Evolutionary conservation across 345 rosid species (phyloP).

Genomic region (Hirschfeldia incana): DNA sequence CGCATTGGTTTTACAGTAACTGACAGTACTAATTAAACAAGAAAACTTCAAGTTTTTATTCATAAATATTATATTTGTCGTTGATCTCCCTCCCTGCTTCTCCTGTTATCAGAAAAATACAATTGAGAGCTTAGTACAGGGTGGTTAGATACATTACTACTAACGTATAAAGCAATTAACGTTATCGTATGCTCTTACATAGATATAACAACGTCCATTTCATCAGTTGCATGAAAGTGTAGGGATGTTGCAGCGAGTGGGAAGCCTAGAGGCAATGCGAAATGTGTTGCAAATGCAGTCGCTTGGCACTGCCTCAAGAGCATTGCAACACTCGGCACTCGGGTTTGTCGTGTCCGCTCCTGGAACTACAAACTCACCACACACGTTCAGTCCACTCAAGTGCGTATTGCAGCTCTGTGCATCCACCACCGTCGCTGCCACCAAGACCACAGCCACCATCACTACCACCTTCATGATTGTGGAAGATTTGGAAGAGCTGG

Average conservation of each 20-base stretch:
- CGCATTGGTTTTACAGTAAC: conserved; percentile 9
- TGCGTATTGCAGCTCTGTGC: conserved; percentile 61
- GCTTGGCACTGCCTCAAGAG: conserved; percentile 56
- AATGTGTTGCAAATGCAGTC: conserved; percentile 88
- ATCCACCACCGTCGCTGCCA: conserved; percentile 28
- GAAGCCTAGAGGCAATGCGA: conserved; percentile 70
- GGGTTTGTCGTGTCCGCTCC: conserved; percentile 54
- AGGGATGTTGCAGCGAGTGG: conserved; percentile 68
- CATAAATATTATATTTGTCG: background rate
- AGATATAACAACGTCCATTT: conserved; percentile 5
- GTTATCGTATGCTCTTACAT: background rate
- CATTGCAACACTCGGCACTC: conserved; percentile 53
- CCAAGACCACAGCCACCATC: conserved; percentile 36
- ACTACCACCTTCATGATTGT: conserved; percentile 30
- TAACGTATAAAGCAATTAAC: background rate
- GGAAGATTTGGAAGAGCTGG: conserved; percentile 25
- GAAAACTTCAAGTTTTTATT: conserved; percentile 8
- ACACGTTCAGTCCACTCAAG: conserved; percentile 57
- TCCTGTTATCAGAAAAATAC: conserved; percentile 2
- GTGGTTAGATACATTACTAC: background rate
- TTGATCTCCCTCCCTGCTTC: background rate
- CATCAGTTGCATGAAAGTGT: conserved; percentile 50
- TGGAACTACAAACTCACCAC: conserved; percentile 72
- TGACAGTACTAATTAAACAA: background rate
- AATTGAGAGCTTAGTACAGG: background rate